Evolutionary conservation across 768 basidiomycete genomes (phyloP), one percentile per base, ranked within the genome.

Genomic region (Termitomyces sp.): DNA sequence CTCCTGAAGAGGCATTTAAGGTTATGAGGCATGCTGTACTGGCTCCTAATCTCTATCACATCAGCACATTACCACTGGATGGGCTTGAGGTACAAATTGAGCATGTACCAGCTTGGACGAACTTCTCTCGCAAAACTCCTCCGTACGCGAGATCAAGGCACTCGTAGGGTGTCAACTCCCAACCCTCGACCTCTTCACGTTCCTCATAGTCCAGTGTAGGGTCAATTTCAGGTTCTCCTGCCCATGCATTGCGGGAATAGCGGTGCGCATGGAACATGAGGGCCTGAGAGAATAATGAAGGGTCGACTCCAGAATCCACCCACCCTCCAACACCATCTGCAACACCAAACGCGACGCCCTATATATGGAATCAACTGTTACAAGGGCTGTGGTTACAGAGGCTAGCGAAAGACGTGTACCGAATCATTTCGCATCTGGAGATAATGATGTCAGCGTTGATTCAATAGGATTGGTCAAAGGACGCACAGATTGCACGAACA

Each of bases 301-400:
- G 92, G 70, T 97, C 93, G 52, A 91, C 81, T 16, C 91, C 89
- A 27, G 82, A 81, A 37, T 86, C 82, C 47, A 83, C 80, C 95
- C 95, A 98, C 19, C 94, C 94, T 2, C 94, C 94, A 4, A 97
- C 94, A 19, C 94, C 94, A 63, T 98, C 94, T 39, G 94, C 91
- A 5, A 97, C 82, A 37, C 91, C 93, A 52, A 97, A 77, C 2
- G 88, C 81, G 28, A 91, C 68, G 23, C 89, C 89, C 89, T 91
- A 59, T 45, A 58, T 42, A 61, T 59, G 42, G 41, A 51, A n/a
- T 25, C n/a, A 27, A 46, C 34, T 17, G 14, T 37, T 39, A 50
- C 6, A 3, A 39, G n/a, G 37, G 39, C 17, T 3, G 25, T 19
- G 12, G 14, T 25, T 28, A 39, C 50, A 54, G 12, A 30, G 35